Percentiles rank a stretch among this genome's conserved stretches.
These are phyloP conservation scores for Alternaria dauci DNA, from an alignment of 2,329 filamentous ascomycete species.

Conservation along the genomic window DNA sequence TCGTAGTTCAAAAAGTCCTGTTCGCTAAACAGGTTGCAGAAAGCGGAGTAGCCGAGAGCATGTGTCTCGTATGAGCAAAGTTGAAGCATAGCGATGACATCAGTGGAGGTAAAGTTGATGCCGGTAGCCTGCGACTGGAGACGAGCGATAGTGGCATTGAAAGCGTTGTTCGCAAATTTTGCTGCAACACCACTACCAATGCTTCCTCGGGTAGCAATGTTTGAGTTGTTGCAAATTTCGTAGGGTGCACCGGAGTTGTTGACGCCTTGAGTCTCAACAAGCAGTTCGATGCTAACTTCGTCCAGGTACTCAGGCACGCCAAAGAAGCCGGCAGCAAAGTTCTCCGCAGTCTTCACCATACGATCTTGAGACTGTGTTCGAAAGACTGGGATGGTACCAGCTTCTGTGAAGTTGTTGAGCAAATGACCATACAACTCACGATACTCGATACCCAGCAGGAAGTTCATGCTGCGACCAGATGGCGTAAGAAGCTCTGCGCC, in stretches of 20 bases:
- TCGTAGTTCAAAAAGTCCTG: constrained; percentile 57
- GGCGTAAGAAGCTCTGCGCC: constrained; percentile 43
- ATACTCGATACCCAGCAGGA: constrained; percentile 53
- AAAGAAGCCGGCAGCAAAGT: constrained; percentile 46
- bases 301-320: constrained; percentile 42
- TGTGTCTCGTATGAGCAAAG: constrained; percentile 46
- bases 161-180: constrained; percentile 35
- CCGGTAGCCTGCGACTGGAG: constrained; percentile 39
- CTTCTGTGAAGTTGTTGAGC: constrained; percentile 55
- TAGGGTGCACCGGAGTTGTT: constrained; percentile 45
- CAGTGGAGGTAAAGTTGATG: constrained; percentile 44
- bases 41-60: constrained; percentile 55
- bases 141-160: constrained; percentile 40
- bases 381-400: constrained; percentile 51
- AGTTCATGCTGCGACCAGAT: constrained; percentile 49
- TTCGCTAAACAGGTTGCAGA: constrained; percentile 54
- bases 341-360: constrained; percentile 46
- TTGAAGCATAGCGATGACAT: constrained; percentile 54
- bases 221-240: constrained; percentile 42
- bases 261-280: constrained; percentile 35
- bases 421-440: constrained; percentile 55
- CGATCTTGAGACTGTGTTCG: constrained; percentile 43
- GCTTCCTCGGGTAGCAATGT: constrained; percentile 35
- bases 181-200: constrained; percentile 38
- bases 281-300: constrained; percentile 42